Base-by-base conservation (phyloP, 1,139 yeast species). In the Zygosaccharomyces sapae region DNA sequence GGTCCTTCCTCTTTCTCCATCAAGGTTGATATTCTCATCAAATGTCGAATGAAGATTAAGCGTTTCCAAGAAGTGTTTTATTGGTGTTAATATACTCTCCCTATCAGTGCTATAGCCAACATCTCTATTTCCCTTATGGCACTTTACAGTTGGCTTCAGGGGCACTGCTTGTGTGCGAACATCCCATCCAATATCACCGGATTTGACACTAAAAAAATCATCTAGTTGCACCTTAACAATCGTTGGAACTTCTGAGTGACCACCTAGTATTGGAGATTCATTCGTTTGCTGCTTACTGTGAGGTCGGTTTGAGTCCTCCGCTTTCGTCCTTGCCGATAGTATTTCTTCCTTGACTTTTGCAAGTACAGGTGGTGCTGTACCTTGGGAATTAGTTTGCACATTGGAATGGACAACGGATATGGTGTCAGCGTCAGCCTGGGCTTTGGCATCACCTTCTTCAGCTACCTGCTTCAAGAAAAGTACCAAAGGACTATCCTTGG, bases 401-500 rank as follows among this genome's bases (percentile, higher is more conserved):
- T 22, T 22, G 25, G 7, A 22, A 4, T 22, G 8, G 25, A 22
- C 25, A 7, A 5, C 7, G 7, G 25, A 22, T 5, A 5, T 22
- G 9, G 5, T 22, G 9, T 22, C 9, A 31, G 4, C 18, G 6
- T 31, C 8, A 27, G 25, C 24, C 29, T 27, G 12, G 3, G 8
- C 13, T 16, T 38, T 19, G 7, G 25, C 10, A n/a, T 5, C 41
- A 3, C 27, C 12, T 9, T 29, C 27, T 9, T 19, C 41, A 18
- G 41, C 7, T 19, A 38, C 10, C 6, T 38, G 41, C 9, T 38
- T 27, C 34, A 38, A 27, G 24, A 38, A 38, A 16, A 24, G 33
- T 5, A 38, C 22, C 22, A 38, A 16, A 18, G 41, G 41, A 16
- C 41, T 38, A 29, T 38, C 16, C 16, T 38, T 38, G 18, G 25